These are phyloP conservation scores for Fallopia convolvulus DNA, from an alignment of 148 eudicot species.

Conservation along the genomic window DNA sequence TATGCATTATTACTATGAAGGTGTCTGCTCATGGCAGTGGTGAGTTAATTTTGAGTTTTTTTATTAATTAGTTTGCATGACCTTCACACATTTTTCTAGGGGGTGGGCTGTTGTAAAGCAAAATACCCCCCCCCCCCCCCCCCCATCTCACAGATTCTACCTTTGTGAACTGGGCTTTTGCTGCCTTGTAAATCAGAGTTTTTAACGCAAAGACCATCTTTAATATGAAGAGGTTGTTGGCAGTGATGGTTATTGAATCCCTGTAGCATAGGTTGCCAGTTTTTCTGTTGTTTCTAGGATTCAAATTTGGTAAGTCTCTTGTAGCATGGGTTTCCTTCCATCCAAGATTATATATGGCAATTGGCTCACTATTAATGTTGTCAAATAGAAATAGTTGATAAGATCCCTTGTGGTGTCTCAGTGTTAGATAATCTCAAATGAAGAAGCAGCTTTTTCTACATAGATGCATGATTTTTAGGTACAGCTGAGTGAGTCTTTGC, in stretches of 20 bases:
- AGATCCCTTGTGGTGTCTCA: neutral
- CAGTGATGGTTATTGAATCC: neutral
- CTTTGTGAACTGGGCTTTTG: neutral
- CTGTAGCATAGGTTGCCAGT: neutral
- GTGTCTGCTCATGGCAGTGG: slow-evolving; percentile 99
- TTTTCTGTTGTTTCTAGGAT: neutral
- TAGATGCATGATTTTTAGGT: neutral
- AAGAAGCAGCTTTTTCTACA: neutral
- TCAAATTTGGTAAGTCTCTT: neutral
- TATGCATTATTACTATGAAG: slow-evolving; percentile 98
- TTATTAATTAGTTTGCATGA: neutral
- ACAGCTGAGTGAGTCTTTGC: neutral
- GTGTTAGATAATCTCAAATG: neutral
- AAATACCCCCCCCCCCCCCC: neutral
- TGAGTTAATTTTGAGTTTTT: slow-evolving; percentile 19
- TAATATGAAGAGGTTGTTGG: neutral
- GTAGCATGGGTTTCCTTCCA: neutral
- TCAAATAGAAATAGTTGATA: neutral
- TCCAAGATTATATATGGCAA: neutral
- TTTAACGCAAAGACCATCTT: no score
- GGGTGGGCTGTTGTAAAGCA: neutral
- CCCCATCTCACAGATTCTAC: neutral
- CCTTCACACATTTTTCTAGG: neutral
- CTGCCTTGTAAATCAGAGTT: no score
- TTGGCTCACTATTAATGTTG: neutral